Evolutionary conservation across 2,329 filamentous ascomycete species (phyloP).

Genomic region (Cercospora nicotianae): DNA sequence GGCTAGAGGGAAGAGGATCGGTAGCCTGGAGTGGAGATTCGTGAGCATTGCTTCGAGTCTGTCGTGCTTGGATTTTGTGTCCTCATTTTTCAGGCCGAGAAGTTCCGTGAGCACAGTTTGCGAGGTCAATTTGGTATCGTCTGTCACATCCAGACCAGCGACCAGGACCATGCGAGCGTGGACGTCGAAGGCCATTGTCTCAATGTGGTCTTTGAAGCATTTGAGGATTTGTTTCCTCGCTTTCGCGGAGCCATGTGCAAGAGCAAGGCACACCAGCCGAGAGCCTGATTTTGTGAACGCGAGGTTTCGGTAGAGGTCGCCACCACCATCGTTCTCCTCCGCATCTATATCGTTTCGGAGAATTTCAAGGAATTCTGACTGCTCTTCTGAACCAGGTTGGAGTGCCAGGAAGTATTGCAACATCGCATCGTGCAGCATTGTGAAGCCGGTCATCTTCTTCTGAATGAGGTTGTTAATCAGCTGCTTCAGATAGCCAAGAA

Average conservation of each 20-base stretch:
- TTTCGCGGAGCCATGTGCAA: conserved; percentile 86
- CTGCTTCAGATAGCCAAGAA: conserved; percentile 80
- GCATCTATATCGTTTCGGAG: conserved; percentile 83
- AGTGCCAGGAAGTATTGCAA: conserved; percentile 88
- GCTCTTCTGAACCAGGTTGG: conserved; percentile 74
- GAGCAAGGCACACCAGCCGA: conserved; percentile 73
- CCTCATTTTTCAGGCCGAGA: conserved; percentile 60
- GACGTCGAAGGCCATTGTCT: conserved; percentile 77
- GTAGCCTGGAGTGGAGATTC: conserved; percentile 62
- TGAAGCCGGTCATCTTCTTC: conserved; percentile 96
- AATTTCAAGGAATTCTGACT: conserved; percentile 82
- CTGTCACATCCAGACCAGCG: conserved; percentile 83
- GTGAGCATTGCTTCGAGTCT: conserved; percentile 66
- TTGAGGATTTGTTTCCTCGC: conserved; percentile 87
- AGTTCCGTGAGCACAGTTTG: conserved; percentile 88
- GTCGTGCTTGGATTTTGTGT: conserved; percentile 48
- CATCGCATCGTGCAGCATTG: conserved; percentile 98
- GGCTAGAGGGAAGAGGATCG: conserved; percentile 80
- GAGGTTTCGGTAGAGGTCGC: conserved; percentile 89
- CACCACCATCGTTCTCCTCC: conserved; percentile 55
- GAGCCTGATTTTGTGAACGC: conserved; percentile 91
- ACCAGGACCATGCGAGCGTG: conserved; percentile 80
- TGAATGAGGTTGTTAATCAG: conserved; percentile 91
- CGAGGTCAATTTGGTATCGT: conserved; percentile 85
- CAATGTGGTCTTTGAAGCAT: conserved; percentile 85